A percentile compares a stretch with the other conserved stretches of the same genome.
Evolutionary conservation across 2,329 filamentous ascomycete species (phyloP).

Genomic region (Aureobasidium sp.): DNA sequence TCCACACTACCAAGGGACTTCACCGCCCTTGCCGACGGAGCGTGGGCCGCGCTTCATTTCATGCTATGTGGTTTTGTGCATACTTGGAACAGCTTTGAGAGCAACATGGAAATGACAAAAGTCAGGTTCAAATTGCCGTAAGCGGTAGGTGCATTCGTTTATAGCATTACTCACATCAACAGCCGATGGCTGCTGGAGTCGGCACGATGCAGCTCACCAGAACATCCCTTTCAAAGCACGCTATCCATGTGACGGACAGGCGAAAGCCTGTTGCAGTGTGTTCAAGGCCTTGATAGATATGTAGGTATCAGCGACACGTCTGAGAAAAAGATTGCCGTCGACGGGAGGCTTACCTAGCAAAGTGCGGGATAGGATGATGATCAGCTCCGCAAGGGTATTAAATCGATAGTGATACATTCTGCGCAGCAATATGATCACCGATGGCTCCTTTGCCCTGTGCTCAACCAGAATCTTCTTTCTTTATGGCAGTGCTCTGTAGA

Average conservation of each 20-base stretch:
- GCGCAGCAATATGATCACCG: neutral
- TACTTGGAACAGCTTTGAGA: neutral
- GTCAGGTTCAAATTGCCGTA: neutral
- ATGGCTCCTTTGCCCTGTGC: conserved; percentile 7
- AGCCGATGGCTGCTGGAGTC: neutral
- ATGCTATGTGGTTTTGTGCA: neutral
- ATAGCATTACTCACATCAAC: neutral
- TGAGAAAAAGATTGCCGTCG: neutral
- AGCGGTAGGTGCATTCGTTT: neutral
- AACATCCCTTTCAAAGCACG: neutral
- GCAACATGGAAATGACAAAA: neutral
- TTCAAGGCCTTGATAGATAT: neutral
- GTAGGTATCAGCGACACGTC: neutral
- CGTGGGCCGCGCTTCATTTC: neutral
- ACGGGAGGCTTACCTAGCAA: neutral
- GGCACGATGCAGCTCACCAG: neutral
- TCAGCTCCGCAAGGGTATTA: neutral
- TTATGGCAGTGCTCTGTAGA: neutral
- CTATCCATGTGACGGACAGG: neutral
- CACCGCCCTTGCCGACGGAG: neutral
- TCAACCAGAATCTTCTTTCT: conserved; percentile 2
- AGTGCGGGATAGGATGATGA: neutral
- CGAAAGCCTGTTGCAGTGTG: neutral
- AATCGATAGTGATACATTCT: conserved; percentile 6
- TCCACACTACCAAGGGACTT: neutral